Evolutionary conservation across 129 eudicot genomes (phyloP), one percentile per base, ranked within the genome.

Genomic region (Mikania micrantha): DNA sequence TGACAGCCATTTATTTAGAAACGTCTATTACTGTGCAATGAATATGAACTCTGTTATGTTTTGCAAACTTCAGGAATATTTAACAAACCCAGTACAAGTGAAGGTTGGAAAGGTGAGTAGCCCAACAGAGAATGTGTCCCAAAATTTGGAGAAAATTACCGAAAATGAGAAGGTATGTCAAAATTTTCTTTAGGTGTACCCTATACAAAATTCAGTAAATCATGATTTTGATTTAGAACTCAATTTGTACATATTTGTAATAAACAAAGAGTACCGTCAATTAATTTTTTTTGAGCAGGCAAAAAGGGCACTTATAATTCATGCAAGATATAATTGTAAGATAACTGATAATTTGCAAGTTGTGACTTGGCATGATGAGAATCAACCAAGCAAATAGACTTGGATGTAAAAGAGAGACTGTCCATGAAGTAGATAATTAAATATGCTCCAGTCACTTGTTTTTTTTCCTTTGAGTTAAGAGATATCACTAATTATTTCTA

Each of bases 31-130:
- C 41, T 17, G 49, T 60, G 69, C 39, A 60, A 54, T 48, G 39
- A 29, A 35, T 48, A 49, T 72, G 29, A 63, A 63, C 42, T 5
- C 12, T 10, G 3, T 60, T 32, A 15, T 63, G 5, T 66, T 13
- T 36, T 64, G 53, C 41, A 45, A 42, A n/a, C 29, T 74, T 21
- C 74, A 85, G 96, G 96, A 88, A 59, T 85, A 88, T 74, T 61
- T 88, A 61, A 79, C 84, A 42, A 70, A 88, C 74, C 96, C 96
- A 7, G 96, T 88, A 54, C 93, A 81, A 78, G 85, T 88, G 53
- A 85, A 83, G 59, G 96, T 88, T 70, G 96, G 96, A 66, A 88
- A 85, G 75, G 93, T 88, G 68, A 88, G 96, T 56, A 88, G 92
- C 81, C 96, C 93, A 28, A 85, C 96, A 52, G 85, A 87, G 67